phyloP scores from a whole-genome alignment of 192 early-diverging fungal species.

The Dissophora globulifera region DNA sequence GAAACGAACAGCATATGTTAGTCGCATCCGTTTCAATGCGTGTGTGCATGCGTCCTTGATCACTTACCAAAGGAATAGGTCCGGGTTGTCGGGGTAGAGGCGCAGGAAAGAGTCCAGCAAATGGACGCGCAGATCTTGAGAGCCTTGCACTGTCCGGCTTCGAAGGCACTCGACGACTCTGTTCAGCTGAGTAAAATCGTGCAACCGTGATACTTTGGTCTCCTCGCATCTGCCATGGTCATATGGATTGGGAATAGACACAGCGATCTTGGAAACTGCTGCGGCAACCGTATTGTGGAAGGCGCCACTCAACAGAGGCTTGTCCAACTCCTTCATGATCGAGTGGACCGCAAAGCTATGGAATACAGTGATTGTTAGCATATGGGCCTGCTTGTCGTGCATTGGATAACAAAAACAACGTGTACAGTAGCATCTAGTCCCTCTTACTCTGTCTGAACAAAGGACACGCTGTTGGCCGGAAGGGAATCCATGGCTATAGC shows the following conservation, averaged over 20 bases:
- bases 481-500: conserved; percentile 8
- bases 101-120: conserved; percentile 15
- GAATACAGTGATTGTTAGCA: not conserved
- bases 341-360: conserved; percentile 18
- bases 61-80: conserved; percentile 31
- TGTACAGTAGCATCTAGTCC: not conserved
- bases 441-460: conserved; percentile 26
- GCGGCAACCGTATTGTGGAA: not conserved
- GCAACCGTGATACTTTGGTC: not conserved
- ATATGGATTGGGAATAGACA: conserved; percentile 18
- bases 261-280: conserved; percentile 6
- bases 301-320: not conserved
- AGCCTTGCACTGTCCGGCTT: not conserved
- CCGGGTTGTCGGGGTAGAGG: conserved; percentile 13
- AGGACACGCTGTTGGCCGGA: not conserved
- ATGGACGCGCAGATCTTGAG: conserved; percentile 6
- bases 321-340: conserved; percentile 21
- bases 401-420: not conserved
- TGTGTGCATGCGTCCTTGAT: too few species aligned
- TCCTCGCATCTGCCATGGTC: not conserved
- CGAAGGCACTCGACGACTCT: conserved; percentile 22
- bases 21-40: too few species aligned
- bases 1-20: not conserved
- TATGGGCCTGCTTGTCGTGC: not conserved
- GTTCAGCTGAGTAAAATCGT: conserved; percentile 24